Conservation (phyloP, 1,139 yeast species). For the Debaryomycetaceae sp. region DNA sequence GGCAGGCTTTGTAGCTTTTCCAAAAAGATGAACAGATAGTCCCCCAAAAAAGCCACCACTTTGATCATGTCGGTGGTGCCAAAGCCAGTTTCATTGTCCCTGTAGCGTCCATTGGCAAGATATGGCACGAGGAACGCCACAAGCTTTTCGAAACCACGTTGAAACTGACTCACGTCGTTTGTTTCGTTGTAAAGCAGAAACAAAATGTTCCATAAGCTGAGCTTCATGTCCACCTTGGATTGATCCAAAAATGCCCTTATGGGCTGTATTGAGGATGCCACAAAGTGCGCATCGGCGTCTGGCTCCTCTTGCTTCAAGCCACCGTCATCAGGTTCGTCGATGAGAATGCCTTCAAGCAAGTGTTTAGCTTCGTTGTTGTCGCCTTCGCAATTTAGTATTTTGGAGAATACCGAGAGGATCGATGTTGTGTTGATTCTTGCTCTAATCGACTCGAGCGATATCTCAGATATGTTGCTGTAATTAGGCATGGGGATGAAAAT, state of each 20-base stretch:
- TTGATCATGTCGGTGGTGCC: constrained; percentile 18
- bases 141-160: constrained; percentile 54
- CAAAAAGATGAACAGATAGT: constrained; percentile 21
- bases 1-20: constrained; percentile 14
- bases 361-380: constrained; percentile 44
- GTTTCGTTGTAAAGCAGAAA: constrained; percentile 53
- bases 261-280: constrained; percentile 26
- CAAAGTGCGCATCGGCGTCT: constrained; percentile 15
- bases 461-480: constrained; percentile 54
- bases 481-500: constrained; percentile 34
- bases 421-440: constrained; percentile 64
- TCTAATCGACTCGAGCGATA: constrained; percentile 48
- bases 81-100: constrained; percentile 4
- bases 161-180: constrained; percentile 36
- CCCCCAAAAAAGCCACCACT: constrained; percentile 31
- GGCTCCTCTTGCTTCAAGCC: constrained; percentile 5
- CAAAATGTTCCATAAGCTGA: constrained; percentile 74
- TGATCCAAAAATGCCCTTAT: constrained; percentile 55
- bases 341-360: constrained; percentile 53
- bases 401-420: constrained; percentile 64
- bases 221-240: constrained; percentile 63
- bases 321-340: constrained; percentile 11
- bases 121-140: constrained; percentile 24
- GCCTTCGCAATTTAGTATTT: constrained; percentile 39
- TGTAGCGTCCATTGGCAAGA: constrained; percentile 14